Conservation (phyloP, 2,329 filamentous ascomycete species). For the Cadophora gregata region DNA sequence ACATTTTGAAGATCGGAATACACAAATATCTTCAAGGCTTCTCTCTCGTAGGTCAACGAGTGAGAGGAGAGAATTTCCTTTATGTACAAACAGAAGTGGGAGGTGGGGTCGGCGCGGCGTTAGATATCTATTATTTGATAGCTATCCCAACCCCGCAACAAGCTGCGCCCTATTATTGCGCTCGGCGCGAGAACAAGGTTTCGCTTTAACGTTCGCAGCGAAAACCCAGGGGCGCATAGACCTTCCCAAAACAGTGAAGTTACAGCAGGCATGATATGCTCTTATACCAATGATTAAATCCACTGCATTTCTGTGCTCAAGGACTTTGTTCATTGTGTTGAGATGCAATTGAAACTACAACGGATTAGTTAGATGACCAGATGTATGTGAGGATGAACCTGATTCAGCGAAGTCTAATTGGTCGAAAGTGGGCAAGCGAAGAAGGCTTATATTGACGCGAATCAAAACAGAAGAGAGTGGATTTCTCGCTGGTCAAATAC, state of each 20-base stretch:
- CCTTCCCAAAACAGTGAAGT: background rate
- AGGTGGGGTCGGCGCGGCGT: constrained; percentile 5
- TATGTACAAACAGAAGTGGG: constrained; percentile 12
- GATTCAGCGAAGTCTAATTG: background rate
- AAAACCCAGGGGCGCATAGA: background rate
- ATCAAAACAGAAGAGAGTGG: background rate
- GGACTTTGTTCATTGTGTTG: no score
- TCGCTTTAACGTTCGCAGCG: background rate
- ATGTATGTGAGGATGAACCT: background rate
- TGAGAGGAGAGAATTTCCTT: constrained; percentile 1
- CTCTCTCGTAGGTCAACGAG: background rate
- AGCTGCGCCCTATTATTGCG: constrained; percentile 9
- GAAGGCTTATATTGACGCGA: background rate
- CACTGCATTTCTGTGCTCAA: no score
- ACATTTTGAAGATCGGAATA: constrained; percentile 33
- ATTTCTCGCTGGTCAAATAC: background rate
- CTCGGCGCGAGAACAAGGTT: constrained; percentile 3
- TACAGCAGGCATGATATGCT: background rate
- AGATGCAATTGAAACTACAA: no score
- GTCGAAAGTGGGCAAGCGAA: background rate
- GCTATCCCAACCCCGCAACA: constrained; percentile 11
- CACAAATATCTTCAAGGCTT: background rate
- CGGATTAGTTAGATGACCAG: background rate
- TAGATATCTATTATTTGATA: constrained; percentile 7
- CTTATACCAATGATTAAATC: background rate